Percentiles rank a stretch among this genome's conserved stretches.
Evolutionary conservation across 495 filamentous ascomycete genomes (phyloP).

Genomic region (Bryoglossum gracile): DNA sequence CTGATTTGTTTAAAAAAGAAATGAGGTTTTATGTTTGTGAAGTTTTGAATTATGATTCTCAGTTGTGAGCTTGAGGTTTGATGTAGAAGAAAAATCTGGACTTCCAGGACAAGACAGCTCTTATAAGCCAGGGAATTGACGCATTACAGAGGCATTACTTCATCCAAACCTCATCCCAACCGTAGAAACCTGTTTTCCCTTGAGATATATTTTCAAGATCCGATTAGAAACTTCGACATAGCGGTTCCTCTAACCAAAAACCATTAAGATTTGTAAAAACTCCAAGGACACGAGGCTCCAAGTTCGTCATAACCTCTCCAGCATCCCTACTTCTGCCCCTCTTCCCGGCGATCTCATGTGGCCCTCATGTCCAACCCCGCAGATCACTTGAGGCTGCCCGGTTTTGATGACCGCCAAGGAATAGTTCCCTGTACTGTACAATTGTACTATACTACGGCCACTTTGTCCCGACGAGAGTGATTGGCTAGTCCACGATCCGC

Average conservation of each 20-base stretch:
- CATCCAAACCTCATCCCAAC: not conserved
- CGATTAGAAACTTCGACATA: not conserved
- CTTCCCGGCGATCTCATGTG: not conserved
- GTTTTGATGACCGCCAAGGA: not conserved
- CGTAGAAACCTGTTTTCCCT: not conserved
- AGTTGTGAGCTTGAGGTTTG: not conserved
- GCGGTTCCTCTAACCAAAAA: not conserved
- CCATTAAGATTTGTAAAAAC: not conserved
- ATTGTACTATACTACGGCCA: too few relatives aligned
- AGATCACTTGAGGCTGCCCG: not conserved
- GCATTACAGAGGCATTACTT: not conserved
- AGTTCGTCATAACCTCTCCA: not conserved
- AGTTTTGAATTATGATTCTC: not conserved
- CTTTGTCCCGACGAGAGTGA: too few relatives aligned
- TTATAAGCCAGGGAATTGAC: not conserved
- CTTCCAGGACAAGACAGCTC: not conserved
- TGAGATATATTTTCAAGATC: too few relatives aligned
- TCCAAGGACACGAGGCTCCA: not conserved
- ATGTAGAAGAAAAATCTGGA: not conserved
- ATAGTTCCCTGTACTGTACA: not conserved
- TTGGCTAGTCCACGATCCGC: too few relatives aligned
- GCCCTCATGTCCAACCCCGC: not conserved
- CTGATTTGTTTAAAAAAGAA: not conserved
- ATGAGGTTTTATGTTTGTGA: not conserved
- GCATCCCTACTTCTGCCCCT: not conserved